These are phyloP conservation scores for Tulasnella sp. DNA, from an alignment of 768 basidiomycete genomes.

Conservation along the genomic window DNA sequence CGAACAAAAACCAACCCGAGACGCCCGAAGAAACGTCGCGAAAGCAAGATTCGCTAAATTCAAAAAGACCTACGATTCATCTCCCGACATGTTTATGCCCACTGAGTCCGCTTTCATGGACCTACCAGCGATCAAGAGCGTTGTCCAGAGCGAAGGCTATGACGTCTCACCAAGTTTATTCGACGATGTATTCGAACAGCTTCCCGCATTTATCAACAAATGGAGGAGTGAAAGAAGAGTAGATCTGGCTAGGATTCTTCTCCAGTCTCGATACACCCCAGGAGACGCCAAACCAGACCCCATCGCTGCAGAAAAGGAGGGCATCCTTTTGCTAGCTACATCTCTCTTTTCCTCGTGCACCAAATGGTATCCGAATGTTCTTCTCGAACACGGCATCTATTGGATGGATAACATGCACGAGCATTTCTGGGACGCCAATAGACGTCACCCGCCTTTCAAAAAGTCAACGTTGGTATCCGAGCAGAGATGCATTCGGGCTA, in stretches of 20 bases:
- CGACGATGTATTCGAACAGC: background rate
- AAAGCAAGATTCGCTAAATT: background rate
- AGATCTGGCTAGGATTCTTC: background rate
- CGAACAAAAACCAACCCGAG: background rate
- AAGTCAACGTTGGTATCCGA: too few relatives aligned
- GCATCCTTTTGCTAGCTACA: too few relatives aligned
- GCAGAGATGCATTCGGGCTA: background rate
- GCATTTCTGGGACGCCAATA: too few relatives aligned
- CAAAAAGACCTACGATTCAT: background rate
- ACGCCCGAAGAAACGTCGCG: background rate
- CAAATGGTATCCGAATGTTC: too few relatives aligned
- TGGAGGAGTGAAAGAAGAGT: conserved; percentile 7
- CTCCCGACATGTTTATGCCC: background rate
- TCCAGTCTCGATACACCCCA: background rate
- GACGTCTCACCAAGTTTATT: background rate
- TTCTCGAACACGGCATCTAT: too few relatives aligned
- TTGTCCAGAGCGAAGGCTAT: background rate
- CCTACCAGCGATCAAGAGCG: too few relatives aligned
- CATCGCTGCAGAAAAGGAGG: too few relatives aligned
- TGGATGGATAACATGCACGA: too few relatives aligned
- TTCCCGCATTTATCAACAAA: background rate
- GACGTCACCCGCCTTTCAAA: too few relatives aligned
- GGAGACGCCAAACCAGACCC: background rate
- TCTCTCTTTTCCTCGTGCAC: too few relatives aligned
- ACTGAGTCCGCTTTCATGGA: background rate